Evolutionary conservation across 306 rosid genomes (phyloP).

Genomic region (Mimosa pudica): DNA sequence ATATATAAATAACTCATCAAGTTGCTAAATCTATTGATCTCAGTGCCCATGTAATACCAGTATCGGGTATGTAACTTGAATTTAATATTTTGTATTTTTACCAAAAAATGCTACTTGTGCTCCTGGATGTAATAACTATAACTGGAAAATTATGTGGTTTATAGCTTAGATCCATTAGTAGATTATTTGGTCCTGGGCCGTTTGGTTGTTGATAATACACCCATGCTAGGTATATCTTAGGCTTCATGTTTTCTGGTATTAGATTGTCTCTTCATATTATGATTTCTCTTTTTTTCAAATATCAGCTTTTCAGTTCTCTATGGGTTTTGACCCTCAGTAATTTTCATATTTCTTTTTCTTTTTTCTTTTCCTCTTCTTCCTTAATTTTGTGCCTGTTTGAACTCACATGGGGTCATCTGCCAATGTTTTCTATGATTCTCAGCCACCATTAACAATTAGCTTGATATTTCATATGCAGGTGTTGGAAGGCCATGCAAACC

Average conservation of each 20-base stretch:
- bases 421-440: conserved; percentile 25
- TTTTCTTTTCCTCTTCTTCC: background rate
- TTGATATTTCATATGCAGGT: conserved; percentile 49
- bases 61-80: conserved; percentile 23
- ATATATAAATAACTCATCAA: conserved; percentile 41
- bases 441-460: conserved; percentile 16
- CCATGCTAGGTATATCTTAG: conserved; percentile 12
- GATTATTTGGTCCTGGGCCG: conserved; percentile 8
- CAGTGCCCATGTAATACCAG: conserved; percentile 18
- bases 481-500: conserved; percentile 50
- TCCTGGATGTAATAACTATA: conserved; percentile 28
- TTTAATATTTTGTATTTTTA: background rate
- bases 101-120: background rate
- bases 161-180: conserved; percentile 12
- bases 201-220: conserved; percentile 26
- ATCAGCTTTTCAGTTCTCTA: conserved; percentile 12
- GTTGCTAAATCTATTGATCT: conserved; percentile 22
- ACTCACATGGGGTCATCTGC: background rate
- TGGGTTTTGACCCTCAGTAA: conserved; percentile 14
- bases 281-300: conserved; percentile 22
- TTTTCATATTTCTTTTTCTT: background rate
- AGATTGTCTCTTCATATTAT: conserved; percentile 25
- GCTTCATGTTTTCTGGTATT: background rate
- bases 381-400: background rate
- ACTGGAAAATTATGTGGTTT: conserved; percentile 20